Evolutionary conservation across 768 basidiomycete species (phyloP).

Genomic region (Amanita rimosa): DNA sequence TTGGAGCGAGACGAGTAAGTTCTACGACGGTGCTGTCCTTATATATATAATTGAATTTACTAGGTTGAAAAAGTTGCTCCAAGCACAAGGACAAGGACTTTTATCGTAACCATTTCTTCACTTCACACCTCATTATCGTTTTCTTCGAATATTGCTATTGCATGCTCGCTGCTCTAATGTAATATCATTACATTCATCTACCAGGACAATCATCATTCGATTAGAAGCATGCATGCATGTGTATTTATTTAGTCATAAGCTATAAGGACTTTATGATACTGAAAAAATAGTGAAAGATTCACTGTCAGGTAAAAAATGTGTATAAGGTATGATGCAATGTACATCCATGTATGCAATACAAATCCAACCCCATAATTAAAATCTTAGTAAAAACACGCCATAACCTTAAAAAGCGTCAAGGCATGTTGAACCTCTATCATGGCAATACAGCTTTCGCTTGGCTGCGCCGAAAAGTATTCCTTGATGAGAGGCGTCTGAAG

Average conservation of each 20-base stretch:
- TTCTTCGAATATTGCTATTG: neutral
- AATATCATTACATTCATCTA: slow-evolving; percentile 3
- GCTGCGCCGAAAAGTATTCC: neutral
- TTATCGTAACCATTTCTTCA: slow-evolving; percentile 17
- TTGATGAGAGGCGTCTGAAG: slow-evolving; percentile 1
- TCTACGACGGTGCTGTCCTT: neutral
- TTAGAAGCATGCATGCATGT: slow-evolving; percentile 3
- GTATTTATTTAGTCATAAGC: slow-evolving; percentile 4
- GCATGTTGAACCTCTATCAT: neutral
- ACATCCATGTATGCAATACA: neutral
- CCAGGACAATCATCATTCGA: neutral
- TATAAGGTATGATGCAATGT: neutral
- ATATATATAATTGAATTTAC: slow-evolving; percentile 10
- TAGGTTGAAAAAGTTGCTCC: slow-evolving; percentile 61
- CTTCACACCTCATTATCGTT: neutral
- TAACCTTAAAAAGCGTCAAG: too few relatives aligned
- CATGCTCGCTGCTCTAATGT: slow-evolving; percentile 6
- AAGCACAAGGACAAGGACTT: slow-evolving; percentile 35
- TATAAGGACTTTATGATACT: slow-evolving; percentile 1
- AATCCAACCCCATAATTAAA: neutral
- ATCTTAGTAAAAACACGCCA: neutral
- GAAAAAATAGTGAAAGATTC: neutral
- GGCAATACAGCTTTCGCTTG: neutral
- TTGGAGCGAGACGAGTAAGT: slow-evolving; percentile 74
- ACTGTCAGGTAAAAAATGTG: neutral